A percentile compares a stretch with the other conserved stretches of the same genome.
phyloP scores from a whole-genome alignment of 106 monocot genomes.

The Ottelia alismoides region DNA sequence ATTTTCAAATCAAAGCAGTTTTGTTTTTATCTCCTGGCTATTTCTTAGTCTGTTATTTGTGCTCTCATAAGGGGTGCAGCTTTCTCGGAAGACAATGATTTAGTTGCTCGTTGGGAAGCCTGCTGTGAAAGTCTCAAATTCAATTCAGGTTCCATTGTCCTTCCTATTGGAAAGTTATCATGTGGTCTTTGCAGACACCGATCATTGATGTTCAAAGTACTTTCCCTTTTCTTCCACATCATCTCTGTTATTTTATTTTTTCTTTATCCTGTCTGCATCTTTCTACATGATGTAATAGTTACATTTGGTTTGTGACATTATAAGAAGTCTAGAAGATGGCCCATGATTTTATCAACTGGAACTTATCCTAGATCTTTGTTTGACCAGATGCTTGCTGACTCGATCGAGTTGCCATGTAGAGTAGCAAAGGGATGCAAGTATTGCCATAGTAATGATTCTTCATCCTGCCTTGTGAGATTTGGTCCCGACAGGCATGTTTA shows the following conservation, averaged over 20 bases:
- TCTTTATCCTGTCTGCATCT: too few relatives aligned
- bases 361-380: too few relatives aligned
- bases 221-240: neutral
- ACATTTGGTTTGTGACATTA: too few relatives aligned
- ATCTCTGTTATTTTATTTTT: too few relatives aligned
- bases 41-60: too few relatives aligned
- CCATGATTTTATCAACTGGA: too few relatives aligned
- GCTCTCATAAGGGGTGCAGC: conserved; percentile 82
- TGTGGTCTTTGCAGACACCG: conserved; percentile 89
- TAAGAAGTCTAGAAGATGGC: too few relatives aligned
- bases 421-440: conserved; percentile 92
- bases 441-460: conserved; percentile 66
- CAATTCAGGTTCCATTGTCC: conserved; percentile 47
- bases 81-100: conserved; percentile 43
- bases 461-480: conserved; percentile 84
- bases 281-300: too few relatives aligned
- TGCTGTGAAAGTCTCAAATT: conserved; percentile 33
- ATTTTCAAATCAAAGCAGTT: too few relatives aligned
- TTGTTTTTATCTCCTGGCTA: too few relatives aligned
- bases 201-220: conserved; percentile 83
- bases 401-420: conserved; percentile 82
- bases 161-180: conserved; percentile 63
- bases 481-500: conserved; percentile 70
- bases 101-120: conserved; percentile 53
- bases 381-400: conserved; percentile 86